These are phyloP conservation scores for Capsella rubella DNA, from an alignment of 441 rosid genomes.

Conservation along the genomic window DNA sequence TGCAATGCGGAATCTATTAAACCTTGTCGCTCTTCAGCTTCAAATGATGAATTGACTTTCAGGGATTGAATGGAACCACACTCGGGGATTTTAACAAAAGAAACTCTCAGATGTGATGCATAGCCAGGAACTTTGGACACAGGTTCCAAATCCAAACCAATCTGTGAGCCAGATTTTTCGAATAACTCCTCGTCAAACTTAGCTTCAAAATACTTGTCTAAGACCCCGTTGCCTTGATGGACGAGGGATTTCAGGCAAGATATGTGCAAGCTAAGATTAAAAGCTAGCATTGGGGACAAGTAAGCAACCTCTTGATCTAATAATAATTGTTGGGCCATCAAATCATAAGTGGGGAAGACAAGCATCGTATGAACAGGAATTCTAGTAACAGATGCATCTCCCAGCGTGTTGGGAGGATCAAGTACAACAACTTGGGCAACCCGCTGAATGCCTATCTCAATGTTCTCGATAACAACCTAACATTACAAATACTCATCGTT, in stretches of 20 bases:
- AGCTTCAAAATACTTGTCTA: conserved; percentile 64
- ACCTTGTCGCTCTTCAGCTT: conserved; percentile 86
- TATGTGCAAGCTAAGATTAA: conserved; percentile 80
- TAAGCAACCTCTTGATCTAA: conserved; percentile 67
- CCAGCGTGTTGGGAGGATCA: conserved; percentile 66
- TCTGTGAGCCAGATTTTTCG: conserved; percentile 40
- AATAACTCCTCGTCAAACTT: conserved; percentile 48
- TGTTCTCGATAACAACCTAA: conserved; percentile 73
- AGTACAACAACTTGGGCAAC: conserved; percentile 75
- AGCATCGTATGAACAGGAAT: conserved; percentile 51
- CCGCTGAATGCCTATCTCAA: conserved; percentile 58
- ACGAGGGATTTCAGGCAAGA: conserved; percentile 78
- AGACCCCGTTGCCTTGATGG: conserved; percentile 60
- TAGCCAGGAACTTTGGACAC: conserved; percentile 58
- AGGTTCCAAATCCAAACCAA: conserved; percentile 69
- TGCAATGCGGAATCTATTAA: conserved; percentile 85
- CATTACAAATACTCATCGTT: conserved; percentile 12
- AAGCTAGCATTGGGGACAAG: conserved; percentile 80
- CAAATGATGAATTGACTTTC: conserved; percentile 65
- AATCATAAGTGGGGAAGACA: conserved; percentile 62
- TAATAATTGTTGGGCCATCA: conserved; percentile 45
- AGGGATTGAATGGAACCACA: conserved; percentile 79
- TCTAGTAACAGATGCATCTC: conserved; percentile 30
- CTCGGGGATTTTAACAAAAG: conserved; percentile 90
- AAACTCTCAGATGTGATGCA: conserved; percentile 88